Evolutionary conservation across 2,329 filamentous ascomycete species (phyloP), one percentile per base, ranked within the genome.

Genomic region (Acephala macrosclerotiorum): DNA sequence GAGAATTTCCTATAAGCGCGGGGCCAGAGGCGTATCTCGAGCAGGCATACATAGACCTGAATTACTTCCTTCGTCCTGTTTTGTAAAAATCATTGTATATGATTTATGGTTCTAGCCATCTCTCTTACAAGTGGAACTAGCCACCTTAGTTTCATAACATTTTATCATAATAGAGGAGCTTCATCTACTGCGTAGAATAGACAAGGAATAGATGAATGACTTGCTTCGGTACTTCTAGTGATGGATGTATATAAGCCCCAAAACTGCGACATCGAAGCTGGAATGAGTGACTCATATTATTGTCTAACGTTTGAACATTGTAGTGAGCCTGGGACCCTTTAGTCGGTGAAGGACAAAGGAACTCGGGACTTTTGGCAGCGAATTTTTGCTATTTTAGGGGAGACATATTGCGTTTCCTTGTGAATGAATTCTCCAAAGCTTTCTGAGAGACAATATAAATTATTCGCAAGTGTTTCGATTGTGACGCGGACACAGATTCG

Each of bases 41-140:
- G 51, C 72, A 87, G 58, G 83, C 82, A 11, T 89, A 89, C 66
- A 77, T 81, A 11, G 81, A 89, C 42, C 71, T 90, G 36, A 81
- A 83, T 61, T 85, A 85, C 70, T 82, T 85, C 55, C 74, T 89
- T 25, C 76, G 80, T 12, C 83, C 84, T 20, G 82, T 82, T 4
- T 67, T 88, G 20, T 89, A 69, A 65, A 29, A 7, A 18, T 1
- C 20, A 26, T 18, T 49, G 25, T 47, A 29, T 45, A 33, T 47
- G 22, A 20, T 20, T 16, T 33, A 57, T 51, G 25, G 58, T 49
- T 51, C 20, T 6, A 49, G 7, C 45, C 45, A 49, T 18, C 18
- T 49, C 12, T 9, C 4, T 49, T 49, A 14, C n/a, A 53, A 11
- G 33, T 53, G 33, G 59, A 26, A 61, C 14, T 53, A 53, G 49